Base-by-base conservation (phyloP, 2,329 filamentous ascomycete species). In the Penicillium brasilianum region DNA sequence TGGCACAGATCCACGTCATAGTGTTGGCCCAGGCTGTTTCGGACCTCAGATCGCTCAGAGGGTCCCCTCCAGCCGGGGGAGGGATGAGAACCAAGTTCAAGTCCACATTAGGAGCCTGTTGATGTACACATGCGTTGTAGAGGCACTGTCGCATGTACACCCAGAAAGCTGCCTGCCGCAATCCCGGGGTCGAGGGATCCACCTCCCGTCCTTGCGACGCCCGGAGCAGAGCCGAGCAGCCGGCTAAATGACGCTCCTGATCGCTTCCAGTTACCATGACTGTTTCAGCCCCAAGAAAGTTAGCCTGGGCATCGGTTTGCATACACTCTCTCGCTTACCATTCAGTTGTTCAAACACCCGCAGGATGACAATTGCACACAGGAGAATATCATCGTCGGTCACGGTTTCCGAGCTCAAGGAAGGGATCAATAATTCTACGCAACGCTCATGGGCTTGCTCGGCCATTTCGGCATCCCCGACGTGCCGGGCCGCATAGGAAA, bases 321-420 rank as follows among this genome's bases (percentile, higher is more conserved):
- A 16, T 20, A 57, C n/a, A 52, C 9, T 32, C 32, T 53, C n/a
- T 52, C 22, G 18, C 66, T 60, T 58, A 65, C 68, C 68, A 53
- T 68, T 65, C 37, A 70, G 53, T 55, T 70, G 66, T 56, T 70
- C 68, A 54, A 66, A 66, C 14, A 70, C 65, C 34, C 68, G 61
- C 36, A 70, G 59, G 57, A 70, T 69, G 36, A 70, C 67, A 55
- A 68, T 68, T 28, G 68, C 58, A 51, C 66, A 68, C 28, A 70
- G 63, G 34, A 70, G 60, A 55, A 61, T 61, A 50, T 69, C 66
- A 49, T 69, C 63, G 56, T 56, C 28, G 30, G 55, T 55, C 32
- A 58, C 59, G n/a, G 54, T 54, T 57, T 58, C 59, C 34, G 59
- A 61, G 59, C 55, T 61, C 48, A 61, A 41, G 8, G 32, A 61